phyloP scores from a whole-genome alignment of 73 alveolate species.

The Tetrahymena malaccensis region DNA sequence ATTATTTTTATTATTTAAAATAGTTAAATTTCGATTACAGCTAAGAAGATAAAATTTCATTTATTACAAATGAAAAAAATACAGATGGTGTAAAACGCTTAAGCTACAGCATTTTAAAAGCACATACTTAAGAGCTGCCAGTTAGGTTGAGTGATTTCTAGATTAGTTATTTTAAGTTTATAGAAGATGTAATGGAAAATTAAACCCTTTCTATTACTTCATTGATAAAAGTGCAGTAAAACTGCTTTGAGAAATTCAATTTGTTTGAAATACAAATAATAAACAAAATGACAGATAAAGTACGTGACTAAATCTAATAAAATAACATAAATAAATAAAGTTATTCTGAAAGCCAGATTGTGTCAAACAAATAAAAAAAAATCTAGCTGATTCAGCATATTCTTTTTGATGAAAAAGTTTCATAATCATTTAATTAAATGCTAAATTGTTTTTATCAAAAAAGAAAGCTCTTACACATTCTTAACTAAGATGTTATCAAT shows the following conservation, averaged over 20 bases:
- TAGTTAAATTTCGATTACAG: neutral
- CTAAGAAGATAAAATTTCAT: neutral
- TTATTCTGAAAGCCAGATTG: neutral
- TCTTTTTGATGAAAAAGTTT: neutral
- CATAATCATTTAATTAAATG: neutral
- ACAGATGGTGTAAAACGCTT: neutral
- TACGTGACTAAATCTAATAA: neutral
- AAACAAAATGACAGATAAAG: neutral
- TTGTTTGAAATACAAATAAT: neutral
- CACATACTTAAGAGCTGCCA: neutral
- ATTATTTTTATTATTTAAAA: no score
- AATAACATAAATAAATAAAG: neutral
- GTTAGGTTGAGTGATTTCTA: neutral
- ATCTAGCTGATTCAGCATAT: neutral
- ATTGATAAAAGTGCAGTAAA: neutral
- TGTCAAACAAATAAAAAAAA: neutral
- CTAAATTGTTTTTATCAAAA: neutral
- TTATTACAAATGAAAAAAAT: neutral
- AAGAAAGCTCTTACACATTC: neutral
- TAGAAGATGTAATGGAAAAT: neutral
- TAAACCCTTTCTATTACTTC: neutral
- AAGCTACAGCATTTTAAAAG: neutral
- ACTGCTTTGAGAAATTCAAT: neutral
- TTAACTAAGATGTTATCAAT: neutral
- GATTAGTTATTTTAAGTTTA: neutral